phyloP scores from a whole-genome alignment of 768 basidiomycete species.

The Neoboletus magnificus region DNA sequence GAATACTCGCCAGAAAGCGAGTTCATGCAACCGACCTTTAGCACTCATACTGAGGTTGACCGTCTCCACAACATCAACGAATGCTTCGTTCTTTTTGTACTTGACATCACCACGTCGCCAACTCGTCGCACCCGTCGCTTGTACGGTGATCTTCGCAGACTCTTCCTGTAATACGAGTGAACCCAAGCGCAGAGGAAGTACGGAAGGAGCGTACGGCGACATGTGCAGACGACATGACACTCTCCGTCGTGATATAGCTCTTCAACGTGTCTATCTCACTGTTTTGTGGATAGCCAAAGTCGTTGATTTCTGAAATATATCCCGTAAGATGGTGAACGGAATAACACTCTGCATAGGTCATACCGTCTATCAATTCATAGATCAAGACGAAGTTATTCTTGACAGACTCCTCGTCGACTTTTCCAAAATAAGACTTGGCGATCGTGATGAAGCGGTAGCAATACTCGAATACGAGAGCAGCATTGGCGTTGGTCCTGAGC shows the following conservation, averaged over 20 bases:
- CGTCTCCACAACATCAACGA: slow-evolving; percentile 98
- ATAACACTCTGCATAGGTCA: slow-evolving; percentile 11
- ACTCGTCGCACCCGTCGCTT: slow-evolving; percentile 95
- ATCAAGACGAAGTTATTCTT: slow-evolving; percentile 99
- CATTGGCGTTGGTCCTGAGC: slow-evolving; percentile 89
- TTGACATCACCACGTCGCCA: slow-evolving; percentile 96
- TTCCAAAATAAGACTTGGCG: slow-evolving; percentile 94
- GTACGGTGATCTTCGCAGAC: slow-evolving; percentile 93
- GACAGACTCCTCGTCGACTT: slow-evolving; percentile 95
- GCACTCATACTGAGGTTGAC: slow-evolving; percentile 97
- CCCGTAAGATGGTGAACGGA: slow-evolving; percentile 4
- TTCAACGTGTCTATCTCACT: slow-evolving; percentile 98
- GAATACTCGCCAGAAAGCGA: not conserved
- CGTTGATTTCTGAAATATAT: slow-evolving; percentile 77
- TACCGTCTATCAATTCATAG: slow-evolving; percentile 96
- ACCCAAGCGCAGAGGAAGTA: not conserved
- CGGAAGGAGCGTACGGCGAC: slow-evolving; percentile 58
- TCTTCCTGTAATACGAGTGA: slow-evolving; percentile 64
- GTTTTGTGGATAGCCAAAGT: slow-evolving; percentile 99
- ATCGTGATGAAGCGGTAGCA: slow-evolving; percentile 96
- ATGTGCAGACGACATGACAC: slow-evolving; percentile 81
- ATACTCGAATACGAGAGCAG: slow-evolving; percentile 97
- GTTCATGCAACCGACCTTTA: slow-evolving; percentile 51
- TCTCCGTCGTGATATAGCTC: slow-evolving; percentile 97
- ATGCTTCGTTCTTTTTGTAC: slow-evolving; percentile 99